phyloP scores from a whole-genome alignment of 805 yeast species.

The Torulaspora quercuum region DNA sequence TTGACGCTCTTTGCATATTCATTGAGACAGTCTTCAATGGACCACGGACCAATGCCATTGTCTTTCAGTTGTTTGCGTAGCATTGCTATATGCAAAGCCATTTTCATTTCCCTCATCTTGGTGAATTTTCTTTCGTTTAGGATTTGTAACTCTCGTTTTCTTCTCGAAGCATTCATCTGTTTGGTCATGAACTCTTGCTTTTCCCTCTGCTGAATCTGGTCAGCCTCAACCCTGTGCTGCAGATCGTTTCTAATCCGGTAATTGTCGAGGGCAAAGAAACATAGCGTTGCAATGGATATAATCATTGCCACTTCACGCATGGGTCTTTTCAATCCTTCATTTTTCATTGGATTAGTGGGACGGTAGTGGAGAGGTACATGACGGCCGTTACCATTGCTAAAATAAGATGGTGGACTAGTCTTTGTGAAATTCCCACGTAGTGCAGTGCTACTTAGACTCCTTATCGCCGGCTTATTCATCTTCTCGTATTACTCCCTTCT shows the following conservation, averaged over 20 bases:
- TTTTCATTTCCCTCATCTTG: slow-evolving; percentile 51
- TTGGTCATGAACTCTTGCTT: slow-evolving; percentile 42
- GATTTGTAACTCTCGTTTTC: slow-evolving; percentile 51
- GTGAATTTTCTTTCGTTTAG: slow-evolving; percentile 49
- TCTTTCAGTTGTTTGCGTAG: slow-evolving; percentile 58
- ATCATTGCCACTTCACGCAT: slow-evolving; percentile 43
- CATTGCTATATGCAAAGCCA: slow-evolving; percentile 65
- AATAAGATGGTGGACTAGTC: slow-evolving; percentile 19
- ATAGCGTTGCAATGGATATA: slow-evolving; percentile 42
- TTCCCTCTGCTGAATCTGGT: slow-evolving; percentile 35
- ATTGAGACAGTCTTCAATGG: slow-evolving; percentile 48
- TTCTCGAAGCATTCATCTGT: slow-evolving; percentile 48
- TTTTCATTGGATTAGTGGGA: slow-evolving; percentile 4
- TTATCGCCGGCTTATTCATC: too few species aligned
- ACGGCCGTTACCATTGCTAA: slow-evolving; percentile 9
- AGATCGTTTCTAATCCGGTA: slow-evolving; percentile 42
- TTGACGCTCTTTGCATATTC: slow-evolving; percentile 59
- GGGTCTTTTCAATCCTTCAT: slow-evolving; percentile 5
- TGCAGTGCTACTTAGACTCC: not conserved
- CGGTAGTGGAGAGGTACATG: not conserved
- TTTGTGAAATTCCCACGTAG: not conserved
- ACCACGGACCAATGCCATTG: slow-evolving; percentile 55
- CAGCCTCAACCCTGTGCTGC: slow-evolving; percentile 33
- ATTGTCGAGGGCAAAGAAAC: slow-evolving; percentile 52
- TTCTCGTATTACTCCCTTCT: too few species aligned